Evolutionary conservation across 1,284 basidiomycete species (phyloP), one percentile per base, ranked within the genome.

Genomic region (Taiwanofungus camphoratus): DNA sequence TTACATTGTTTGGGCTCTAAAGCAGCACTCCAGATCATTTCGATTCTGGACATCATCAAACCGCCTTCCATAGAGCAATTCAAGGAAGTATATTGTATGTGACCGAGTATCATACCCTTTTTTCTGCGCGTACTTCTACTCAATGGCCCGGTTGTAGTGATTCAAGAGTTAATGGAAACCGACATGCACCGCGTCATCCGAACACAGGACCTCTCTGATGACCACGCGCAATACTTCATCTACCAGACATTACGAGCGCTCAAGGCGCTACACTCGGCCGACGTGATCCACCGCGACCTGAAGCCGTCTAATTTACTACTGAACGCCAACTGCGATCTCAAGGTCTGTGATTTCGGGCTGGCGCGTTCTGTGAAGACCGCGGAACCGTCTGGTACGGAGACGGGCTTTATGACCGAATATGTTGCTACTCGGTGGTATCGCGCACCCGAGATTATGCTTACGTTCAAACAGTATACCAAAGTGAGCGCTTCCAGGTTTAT

Each of bases 391-490:
- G 86, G 87, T 24, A 90, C 84, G 4, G 87, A 87, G 57, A 87
- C 82, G 0, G 90, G 90, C 1, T 92, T 92, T 68, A 93, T 94
- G 91, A 94, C 91, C 0, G 86, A 91, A 80, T 94, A 95, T 59
- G 92, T 96, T 36, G 92, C 93, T 3, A 96, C 92, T 9, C 73
- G 86, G 50, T 91, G 87, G 92, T 95, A 95, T 59, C 81, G 93
- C 32, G 92, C 92, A 0, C 92, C 92, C 1, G 92, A 95, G 63
- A 92, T 95, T 66, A 95, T 96, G 93, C 74, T 96, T 46, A 94
- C 92, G 3, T 95, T 96, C 73, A 92, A 93, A 62, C 88, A 93
- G 65, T 96, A 96, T 68, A 93, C 91, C 44, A 93, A 93, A 69
- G 88, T 86, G 31, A 52, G 65, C 36, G 34, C 16, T 22, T 22